A percentile compares a stretch with the other conserved stretches of the same genome.
Evolutionary conservation across 441 rosid species (phyloP).

Genomic region (Sinapis alba): DNA sequence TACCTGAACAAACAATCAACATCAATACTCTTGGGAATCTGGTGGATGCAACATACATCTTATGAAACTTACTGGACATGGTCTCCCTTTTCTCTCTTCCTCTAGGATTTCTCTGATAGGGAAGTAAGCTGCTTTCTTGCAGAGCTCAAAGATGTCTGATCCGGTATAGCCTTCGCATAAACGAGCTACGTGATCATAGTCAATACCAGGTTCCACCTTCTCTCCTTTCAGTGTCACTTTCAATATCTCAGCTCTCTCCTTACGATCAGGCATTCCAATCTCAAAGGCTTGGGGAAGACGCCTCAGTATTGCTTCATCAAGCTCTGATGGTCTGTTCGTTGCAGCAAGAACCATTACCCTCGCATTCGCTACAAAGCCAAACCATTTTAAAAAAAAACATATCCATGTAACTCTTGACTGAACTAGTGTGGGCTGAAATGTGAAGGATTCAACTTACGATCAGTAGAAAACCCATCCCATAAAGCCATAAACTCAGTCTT

Average conservation of each 20-base stretch:
- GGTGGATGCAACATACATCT: background rate
- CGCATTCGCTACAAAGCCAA: conserved; percentile 70
- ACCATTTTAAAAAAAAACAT: conserved; percentile 5
- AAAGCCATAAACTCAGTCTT: conserved; percentile 99
- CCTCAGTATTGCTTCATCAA: conserved; percentile 93
- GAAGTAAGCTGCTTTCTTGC: conserved; percentile 96
- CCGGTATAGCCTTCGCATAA: conserved; percentile 86
- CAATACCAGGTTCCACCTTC: conserved; percentile 58
- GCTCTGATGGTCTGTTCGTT: conserved; percentile 96
- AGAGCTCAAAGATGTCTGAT: conserved; percentile 89
- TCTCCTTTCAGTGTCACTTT: conserved; percentile 86
- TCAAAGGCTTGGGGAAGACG: conserved; percentile 97
- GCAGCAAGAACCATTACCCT: conserved; percentile 99
- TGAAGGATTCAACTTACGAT: conserved; percentile 65
- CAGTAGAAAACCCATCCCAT: conserved; percentile 99
- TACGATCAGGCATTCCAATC: conserved; percentile 81
- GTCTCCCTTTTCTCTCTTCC: conserved; percentile 75
- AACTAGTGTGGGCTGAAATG: background rate
- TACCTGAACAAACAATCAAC: conserved; percentile 37
- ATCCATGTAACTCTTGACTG: background rate
- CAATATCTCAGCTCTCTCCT: conserved; percentile 77
- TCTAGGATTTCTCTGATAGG: conserved; percentile 84
- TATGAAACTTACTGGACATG: conserved; percentile 52
- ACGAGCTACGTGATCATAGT: conserved; percentile 69
- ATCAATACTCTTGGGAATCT: background rate